phyloP scores from a whole-genome alignment of 306 rosid genomes.

The Prinsepia uniflora region DNA sequence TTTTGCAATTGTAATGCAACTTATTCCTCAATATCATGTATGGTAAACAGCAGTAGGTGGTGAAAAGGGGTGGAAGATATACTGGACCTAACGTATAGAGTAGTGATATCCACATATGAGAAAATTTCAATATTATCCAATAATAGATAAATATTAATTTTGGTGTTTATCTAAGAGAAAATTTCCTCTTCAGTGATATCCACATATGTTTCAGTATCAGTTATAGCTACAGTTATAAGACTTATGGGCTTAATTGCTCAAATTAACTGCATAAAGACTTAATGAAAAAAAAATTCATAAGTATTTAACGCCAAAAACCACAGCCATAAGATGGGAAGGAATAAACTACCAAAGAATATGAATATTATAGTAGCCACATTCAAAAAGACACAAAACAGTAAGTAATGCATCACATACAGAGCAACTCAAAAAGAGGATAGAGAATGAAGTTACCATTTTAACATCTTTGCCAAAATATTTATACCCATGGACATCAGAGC shows the following conservation, averaged over 20 bases:
- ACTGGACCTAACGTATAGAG: no score
- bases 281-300: no score
- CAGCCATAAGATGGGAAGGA: background rate
- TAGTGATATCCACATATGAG: no score
- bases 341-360: background rate
- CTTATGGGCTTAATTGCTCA: background rate
- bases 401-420: background rate
- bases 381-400: background rate
- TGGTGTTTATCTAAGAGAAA: background rate
- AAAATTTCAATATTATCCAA: no score
- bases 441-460: constrained; percentile 58
- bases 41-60: no score
- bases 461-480: constrained; percentile 65
- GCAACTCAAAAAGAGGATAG: constrained; percentile 16
- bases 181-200: background rate
- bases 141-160: background rate
- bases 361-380: background rate
- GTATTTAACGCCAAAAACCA: background rate
- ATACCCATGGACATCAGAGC: constrained; percentile 69
- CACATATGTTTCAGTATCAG: background rate
- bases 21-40: no score
- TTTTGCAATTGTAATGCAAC: no score
- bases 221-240: background rate
- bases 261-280: background rate
- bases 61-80: no score